Conservation (phyloP, 805 yeast genomes). For the Ogataea naganishii region DNA sequence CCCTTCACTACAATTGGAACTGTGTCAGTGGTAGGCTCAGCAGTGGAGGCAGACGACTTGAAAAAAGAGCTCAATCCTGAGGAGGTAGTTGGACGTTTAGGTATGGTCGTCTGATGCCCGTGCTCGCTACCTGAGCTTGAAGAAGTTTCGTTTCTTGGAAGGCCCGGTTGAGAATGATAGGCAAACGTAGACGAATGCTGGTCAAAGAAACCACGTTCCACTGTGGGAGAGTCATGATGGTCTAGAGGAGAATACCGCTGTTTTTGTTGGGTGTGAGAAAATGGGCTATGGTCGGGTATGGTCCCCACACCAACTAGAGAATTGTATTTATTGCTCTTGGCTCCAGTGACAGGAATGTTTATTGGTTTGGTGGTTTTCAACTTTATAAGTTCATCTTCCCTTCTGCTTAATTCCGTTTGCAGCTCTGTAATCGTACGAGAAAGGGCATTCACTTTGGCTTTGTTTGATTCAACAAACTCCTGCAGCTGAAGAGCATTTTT, state of each 20-base stretch:
- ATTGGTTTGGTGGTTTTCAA: conserved; percentile 16
- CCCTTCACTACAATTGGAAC: conserved; percentile 12
- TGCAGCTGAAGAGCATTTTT: too few species aligned
- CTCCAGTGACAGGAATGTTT: too few species aligned
- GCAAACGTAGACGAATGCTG: not conserved
- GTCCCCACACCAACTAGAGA: not conserved
- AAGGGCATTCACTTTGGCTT: too few species aligned
- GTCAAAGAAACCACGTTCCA: too few species aligned
- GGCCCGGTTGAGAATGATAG: not conserved
- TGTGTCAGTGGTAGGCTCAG: conserved; percentile 8
- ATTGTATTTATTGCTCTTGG: too few species aligned
- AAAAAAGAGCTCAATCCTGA: not conserved
- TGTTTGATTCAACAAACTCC: too few species aligned
- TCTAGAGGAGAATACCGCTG: not conserved
- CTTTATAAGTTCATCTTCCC: conserved; percentile 9
- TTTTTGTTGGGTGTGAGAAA: not conserved
- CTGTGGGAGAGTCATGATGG: too few species aligned
- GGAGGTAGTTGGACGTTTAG: not conserved
- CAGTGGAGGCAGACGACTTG: conserved; percentile 1
- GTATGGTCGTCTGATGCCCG: not conserved
- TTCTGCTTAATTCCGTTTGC: conserved; percentile 6
- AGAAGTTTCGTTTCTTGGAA: not conserved
- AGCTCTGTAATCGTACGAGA: conserved; percentile 4
- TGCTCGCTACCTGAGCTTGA: not conserved
- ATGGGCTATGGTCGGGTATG: too few species aligned